Evolutionary conservation across 805 yeast species (phyloP), one percentile per base, ranked within the genome.

Genomic region (Cyberlindnera xylosilytica): DNA sequence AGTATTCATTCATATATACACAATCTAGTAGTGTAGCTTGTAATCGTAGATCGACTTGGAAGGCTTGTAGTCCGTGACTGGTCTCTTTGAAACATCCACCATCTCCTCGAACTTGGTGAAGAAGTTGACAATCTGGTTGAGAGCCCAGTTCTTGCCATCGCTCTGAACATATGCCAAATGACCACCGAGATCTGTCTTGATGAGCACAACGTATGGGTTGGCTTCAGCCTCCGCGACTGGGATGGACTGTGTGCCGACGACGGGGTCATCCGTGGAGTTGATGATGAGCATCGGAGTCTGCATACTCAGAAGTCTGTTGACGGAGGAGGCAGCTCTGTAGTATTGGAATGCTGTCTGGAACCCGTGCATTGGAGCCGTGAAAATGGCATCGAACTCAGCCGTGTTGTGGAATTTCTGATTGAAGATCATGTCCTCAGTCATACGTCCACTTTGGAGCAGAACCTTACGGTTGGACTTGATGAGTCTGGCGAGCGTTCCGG

Each of bases 131-230:
- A 74, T 63, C 38, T 71, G 70, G 23, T 63, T 58, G 10, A 67
- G 60, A 29, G 69, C 73, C 81, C 81, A 76, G 39, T 76, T 68
- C 23, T 69, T 64, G 29, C 72, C 68, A 32, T 71, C 60, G 7
- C 57, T 51, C 41, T 73, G 68, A 30, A 75, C 54, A 43, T 66
- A 76, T 1, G 76, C 84, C 56, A 83, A 69, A 58, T 84, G 93
- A 7, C 91, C 91, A 49, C 93, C 93, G 12, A 79, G 56, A 40
- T 80, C 76, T 1, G 87, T 74, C 35, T 76, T 73, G 5, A 78
- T 66, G 61, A 81, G 62, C 24, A 75, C 65, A 20, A 80, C 62
- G 54, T 74, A 79, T 13, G 89, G 88, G 47, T 83, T 82, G 23
- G 67, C 61, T 29, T 57, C 47, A 16, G 74, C 71, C 42, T 79